Conservation (phyloP, 1,139 yeast species). For the Schizosaccharomyces versatilis region DNA sequence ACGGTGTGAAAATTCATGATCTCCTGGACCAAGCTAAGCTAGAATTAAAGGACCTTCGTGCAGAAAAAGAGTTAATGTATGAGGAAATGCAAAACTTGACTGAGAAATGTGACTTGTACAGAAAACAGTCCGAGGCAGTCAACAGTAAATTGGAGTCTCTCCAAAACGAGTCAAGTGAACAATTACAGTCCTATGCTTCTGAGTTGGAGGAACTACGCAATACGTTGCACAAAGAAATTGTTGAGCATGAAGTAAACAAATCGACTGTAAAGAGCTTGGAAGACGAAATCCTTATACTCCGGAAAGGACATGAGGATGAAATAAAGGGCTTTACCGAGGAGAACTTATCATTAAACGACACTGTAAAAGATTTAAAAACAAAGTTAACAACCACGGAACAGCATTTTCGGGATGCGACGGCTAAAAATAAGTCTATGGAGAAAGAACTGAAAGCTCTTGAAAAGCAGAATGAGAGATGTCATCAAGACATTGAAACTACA, state of each 20-base stretch:
- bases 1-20: background rate
- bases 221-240: constrained; percentile 6
- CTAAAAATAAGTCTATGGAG: no score
- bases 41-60: background rate
- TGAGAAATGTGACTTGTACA: no score
- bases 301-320: constrained; percentile 3
- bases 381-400: no score
- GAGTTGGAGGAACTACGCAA: constrained; percentile 12
- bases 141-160: background rate
- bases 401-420: no score
- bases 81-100: no score
- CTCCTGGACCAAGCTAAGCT: background rate
- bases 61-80: background rate
- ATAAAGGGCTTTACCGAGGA: background rate
- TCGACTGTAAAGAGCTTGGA: constrained; percentile 4
- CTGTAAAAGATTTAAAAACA: background rate
- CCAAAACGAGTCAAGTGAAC: constrained; percentile 12
- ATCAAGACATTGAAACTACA: no score
- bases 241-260: constrained; percentile 5
- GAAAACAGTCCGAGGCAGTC: background rate
- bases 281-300: background rate
- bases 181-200: constrained; percentile 12
- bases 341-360: background rate
- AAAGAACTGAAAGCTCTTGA: no score
- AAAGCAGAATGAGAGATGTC: no score